Percentiles rank a stretch among this genome's conserved stretches.
These are phyloP conservation scores for Nannizzia gypsea DNA, from an alignment of 2,329 filamentous ascomycete genomes.

Conservation along the genomic window DNA sequence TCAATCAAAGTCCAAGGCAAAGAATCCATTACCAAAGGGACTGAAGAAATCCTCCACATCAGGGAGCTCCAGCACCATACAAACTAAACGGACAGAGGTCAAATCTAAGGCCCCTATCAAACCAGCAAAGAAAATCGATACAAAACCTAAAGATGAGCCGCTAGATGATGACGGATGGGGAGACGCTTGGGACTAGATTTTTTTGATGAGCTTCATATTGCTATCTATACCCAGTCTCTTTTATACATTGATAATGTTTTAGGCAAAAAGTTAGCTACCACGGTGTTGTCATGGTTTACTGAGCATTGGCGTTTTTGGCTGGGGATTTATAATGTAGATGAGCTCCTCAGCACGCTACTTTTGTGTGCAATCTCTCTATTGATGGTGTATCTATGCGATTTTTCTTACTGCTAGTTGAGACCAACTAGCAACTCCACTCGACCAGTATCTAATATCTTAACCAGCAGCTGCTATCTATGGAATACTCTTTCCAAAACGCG, in stretches of 20 bases:
- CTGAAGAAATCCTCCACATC: constrained; percentile 48
- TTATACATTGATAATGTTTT: neutral
- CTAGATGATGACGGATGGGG: constrained; percentile 38
- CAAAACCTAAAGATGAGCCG: constrained; percentile 42
- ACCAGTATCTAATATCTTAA: too few relatives aligned
- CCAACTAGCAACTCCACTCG: too few relatives aligned
- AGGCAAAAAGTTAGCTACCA: neutral
- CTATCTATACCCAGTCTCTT: neutral
- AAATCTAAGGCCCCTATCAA: constrained; percentile 39
- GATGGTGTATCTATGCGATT: too few relatives aligned
- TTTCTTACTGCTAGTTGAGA: too few relatives aligned
- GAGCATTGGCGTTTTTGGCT: neutral
- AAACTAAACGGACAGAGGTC: constrained; percentile 21
- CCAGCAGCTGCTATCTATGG: too few relatives aligned
- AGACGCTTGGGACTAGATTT: constrained; percentile 35
- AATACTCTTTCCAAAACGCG: too few relatives aligned
- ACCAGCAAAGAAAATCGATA: constrained; percentile 57
- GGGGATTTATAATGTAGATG: neutral
- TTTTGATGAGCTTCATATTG: neutral
- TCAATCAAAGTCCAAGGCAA: constrained; percentile 62
- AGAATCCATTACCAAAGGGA: constrained; percentile 72
- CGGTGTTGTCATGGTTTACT: neutral
- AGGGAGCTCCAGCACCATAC: constrained; percentile 25
- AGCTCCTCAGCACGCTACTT: neutral
- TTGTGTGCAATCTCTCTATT: too few relatives aligned